Base-by-base conservation (phyloP, 495 filamentous ascomycete species). In the Tricharina praecox region DNA sequence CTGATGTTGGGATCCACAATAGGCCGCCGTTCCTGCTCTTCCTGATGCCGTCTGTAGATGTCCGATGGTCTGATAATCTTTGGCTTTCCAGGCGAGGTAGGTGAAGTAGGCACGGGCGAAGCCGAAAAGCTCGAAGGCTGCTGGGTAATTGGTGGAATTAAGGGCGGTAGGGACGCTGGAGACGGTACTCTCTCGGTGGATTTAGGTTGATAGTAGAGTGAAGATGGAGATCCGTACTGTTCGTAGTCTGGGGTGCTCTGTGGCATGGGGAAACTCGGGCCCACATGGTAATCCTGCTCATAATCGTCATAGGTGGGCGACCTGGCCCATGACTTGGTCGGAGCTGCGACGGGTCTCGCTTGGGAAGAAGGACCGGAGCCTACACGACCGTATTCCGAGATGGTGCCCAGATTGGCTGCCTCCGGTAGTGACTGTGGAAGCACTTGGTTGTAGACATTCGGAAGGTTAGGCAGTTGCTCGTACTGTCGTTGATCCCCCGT, bases 31-130 rank as follows among this genome's bases (percentile, higher is more conserved):
- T 37, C 4, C 16, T 11, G 4, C 9, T 19, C 39, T 23, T 37
- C 45, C 20, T 48, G 45, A 26, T 48, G 45, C 13, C 45, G 45
- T 21, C 39, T 48, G 23, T 48, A 48, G 2, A 48, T 48, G 24
- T 48, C 45, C 13, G 45, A 48, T 11, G 45, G 45, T 10, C 45
- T 1, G 21, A 48, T 48, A 32, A 48, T 38, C 23, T 26, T 39
- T n/a, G 45, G 43, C 41, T 24, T 25, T 44, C 10, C 44, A 9
- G 44, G n/a, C 33, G 40, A 24, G 11, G 25, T 25, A 20, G 44
- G 8, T 13, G 37, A 20, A 40, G 20, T 13, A 10, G 10, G n/a
- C 21, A 20, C n/a, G 15, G 10, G 11, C 20, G 37, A 40, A 40
- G 37, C n/a, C n/a, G n/a, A 40, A 2, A 21, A 9, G 10, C 15